phyloP scores from a whole-genome alignment of 2,329 filamentous ascomycete genomes.

The Fusarium euwallaceae region DNA sequence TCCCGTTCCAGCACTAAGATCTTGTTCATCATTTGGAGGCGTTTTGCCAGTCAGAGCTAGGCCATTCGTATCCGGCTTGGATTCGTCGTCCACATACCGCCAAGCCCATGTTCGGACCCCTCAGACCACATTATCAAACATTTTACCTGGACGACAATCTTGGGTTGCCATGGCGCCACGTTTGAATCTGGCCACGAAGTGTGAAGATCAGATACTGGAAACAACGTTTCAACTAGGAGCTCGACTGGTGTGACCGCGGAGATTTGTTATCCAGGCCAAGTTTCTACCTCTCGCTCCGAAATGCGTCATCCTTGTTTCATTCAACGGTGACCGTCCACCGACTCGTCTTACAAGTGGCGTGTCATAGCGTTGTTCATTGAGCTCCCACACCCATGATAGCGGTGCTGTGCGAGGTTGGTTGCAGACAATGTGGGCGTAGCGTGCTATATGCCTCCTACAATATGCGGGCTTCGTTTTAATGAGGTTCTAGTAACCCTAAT shows the following conservation, averaged over 20 bases:
- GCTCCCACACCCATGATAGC: conserved; percentile 5
- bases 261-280: conserved; percentile 6
- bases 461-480: background rate
- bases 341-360: conserved; percentile 29
- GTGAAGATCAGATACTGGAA: conserved; percentile 11
- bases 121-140: conserved; percentile 17
- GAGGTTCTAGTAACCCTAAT: background rate
- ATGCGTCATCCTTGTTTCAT: conserved; percentile 41
- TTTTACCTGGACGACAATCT: conserved; percentile 20
- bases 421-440: background rate
- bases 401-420: conserved; percentile 5
- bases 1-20: background rate
- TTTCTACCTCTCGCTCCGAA: conserved; percentile 4
- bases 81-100: background rate
- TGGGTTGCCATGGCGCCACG: conserved; percentile 21
- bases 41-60: conserved; percentile 2
- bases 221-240: background rate
- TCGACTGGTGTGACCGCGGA: background rate
- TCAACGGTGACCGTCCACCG: conserved; percentile 7
- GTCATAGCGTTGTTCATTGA: conserved; percentile 24
- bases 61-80: background rate
- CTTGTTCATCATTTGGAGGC: conserved; percentile 13
- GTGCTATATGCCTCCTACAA: background rate
- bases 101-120: conserved; percentile 2
- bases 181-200: background rate